Conservation (phyloP, 73 alveolate genomes). For the Paramecium pentaurelia region DNA sequence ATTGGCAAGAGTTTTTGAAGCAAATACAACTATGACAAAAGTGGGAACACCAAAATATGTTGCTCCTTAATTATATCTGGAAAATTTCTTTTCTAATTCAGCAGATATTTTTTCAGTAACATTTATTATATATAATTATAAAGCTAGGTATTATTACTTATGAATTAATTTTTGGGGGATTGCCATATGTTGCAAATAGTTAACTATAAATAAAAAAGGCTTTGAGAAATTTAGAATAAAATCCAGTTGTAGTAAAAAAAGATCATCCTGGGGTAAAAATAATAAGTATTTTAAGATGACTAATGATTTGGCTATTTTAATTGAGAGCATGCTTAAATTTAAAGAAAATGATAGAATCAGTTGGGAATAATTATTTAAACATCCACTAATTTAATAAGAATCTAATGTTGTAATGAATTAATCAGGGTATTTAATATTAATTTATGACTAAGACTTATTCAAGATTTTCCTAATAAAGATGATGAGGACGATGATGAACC, state of each 20-base stretch:
- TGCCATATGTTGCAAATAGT: neutral
- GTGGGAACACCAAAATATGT: conserved; percentile 1
- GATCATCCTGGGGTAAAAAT: neutral
- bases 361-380: neutral
- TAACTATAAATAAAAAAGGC: neutral
- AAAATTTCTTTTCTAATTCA: neutral
- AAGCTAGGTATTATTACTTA: neutral
- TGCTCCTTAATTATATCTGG: neutral
- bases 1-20: neutral
- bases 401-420: neutral
- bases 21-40: neutral
- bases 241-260: neutral
- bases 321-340: neutral
- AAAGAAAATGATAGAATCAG: neutral
- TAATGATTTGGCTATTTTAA: neutral
- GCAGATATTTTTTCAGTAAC: neutral
- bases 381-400: neutral
- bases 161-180: neutral
- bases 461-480: neutral
- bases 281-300: neutral
- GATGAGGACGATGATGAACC: neutral
- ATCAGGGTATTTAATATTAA: neutral
- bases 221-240: neutral
- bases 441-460: neutral
- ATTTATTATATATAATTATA: neutral